phyloP scores from a whole-genome alignment of 441 rosid species.

The Gossypium davidsonii region DNA sequence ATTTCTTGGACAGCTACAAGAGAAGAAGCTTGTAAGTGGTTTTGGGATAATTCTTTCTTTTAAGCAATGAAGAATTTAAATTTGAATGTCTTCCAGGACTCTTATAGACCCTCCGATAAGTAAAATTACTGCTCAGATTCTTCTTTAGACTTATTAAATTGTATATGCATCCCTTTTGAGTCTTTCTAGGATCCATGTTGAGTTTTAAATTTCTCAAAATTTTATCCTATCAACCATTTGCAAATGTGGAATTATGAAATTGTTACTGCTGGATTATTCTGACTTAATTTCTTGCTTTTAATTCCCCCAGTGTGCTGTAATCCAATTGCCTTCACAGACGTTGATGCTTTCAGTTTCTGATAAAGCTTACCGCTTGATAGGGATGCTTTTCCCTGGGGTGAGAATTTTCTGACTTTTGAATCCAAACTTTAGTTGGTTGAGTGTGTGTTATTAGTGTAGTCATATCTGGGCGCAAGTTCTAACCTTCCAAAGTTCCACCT shows the following conservation, averaged over 20 bases:
- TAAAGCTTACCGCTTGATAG: conserved; percentile 88
- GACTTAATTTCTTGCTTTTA: conserved; percentile 18
- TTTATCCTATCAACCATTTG: conserved; percentile 5
- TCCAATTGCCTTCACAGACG: conserved; percentile 91
- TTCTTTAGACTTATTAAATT: background rate
- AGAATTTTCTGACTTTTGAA: conserved; percentile 26
- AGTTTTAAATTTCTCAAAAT: conserved; percentile 12
- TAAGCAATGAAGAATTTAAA: background rate
- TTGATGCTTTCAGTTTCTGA: conserved; percentile 89
- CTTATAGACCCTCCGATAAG: background rate
- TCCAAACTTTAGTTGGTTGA: background rate
- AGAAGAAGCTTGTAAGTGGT: conserved; percentile 90
- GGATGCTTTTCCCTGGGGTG: conserved; percentile 98
- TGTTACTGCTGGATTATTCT: conserved; percentile 19
- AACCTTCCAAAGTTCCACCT: background rate
- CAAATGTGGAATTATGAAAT: background rate
- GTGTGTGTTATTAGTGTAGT: background rate
- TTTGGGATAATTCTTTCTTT: conserved; percentile 18
- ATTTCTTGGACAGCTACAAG: conserved; percentile 90
- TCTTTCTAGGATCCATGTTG: background rate
- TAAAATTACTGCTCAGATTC: background rate
- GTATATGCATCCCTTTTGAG: background rate
- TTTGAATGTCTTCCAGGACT: conserved; percentile 1
- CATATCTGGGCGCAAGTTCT: background rate
- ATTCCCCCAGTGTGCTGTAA: conserved; percentile 75